Base-by-base conservation (phyloP, 1,284 basidiomycete species). In the Microbotryomycetes sp. region DNA sequence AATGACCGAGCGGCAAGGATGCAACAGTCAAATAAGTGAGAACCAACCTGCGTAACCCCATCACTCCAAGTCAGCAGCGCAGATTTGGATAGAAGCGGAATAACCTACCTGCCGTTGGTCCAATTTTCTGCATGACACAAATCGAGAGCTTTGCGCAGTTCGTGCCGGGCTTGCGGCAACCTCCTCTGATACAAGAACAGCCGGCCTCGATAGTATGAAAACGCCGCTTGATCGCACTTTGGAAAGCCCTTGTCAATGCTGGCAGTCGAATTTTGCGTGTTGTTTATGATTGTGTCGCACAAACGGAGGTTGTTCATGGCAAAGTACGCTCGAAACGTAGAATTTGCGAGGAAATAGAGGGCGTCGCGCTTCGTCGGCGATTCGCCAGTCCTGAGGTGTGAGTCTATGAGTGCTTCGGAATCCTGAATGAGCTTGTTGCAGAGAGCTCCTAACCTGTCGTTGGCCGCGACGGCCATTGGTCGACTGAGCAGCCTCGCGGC, bases 231-330 rank as follows among this genome's bases (percentile, higher is more conserved):
- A 57, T 78, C 76, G 2, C 73, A 70, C 30, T 68, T 67, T 0
- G 75, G 70, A 61, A 74, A 77, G 9, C 18, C 45, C 16, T 57
- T 54, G 9, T 57, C 73, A 45, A 75, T 69, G 11, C 57, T 52
- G 52, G 45, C 48, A 15, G 74, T 58, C 5, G 75, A 74, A 57
- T 76, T 75, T 29, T 74, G 68, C 21, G 75, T 75, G 50, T 75
- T 76, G 26, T 74, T 75, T 16, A 78, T 61, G n/a, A 78, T 75
- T 0, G 77, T 78, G 59, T 77, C 76, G 65, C 76, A 77, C 1
- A 78, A 64, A 2, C 76, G 72, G 30, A 77, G 73, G 56, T 78
- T 78, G 57, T 75, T 74, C n/a, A 72, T 60, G 57, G 70, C 62
- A 30, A 73, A 73, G 56, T 72, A 73, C 52, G 73, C 67, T 45